Conservation (phyloP, 805 yeast genomes). For the Saccharomyces mikatae region DNA sequence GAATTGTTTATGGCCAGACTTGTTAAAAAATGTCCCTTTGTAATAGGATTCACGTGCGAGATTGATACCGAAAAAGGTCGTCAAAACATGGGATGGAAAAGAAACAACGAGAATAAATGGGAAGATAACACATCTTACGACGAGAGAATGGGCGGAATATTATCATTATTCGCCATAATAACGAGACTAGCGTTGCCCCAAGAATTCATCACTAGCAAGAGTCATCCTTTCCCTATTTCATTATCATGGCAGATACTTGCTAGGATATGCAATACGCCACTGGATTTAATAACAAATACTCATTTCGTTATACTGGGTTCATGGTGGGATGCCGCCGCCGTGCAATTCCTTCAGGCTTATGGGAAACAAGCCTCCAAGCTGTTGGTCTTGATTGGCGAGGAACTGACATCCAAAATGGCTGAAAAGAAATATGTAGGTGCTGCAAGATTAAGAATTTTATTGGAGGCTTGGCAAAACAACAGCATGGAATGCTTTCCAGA, state of each 20-base stretch:
- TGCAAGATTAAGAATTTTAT: slow-evolving; percentile 62
- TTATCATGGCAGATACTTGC: slow-evolving; percentile 69
- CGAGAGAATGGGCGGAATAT: slow-evolving; percentile 82
- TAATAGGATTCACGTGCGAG: slow-evolving; percentile 72
- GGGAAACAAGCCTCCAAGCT: slow-evolving; percentile 67
- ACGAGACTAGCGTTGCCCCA: slow-evolving; percentile 41
- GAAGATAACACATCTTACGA: slow-evolving; percentile 60
- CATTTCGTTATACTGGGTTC: slow-evolving; percentile 66
- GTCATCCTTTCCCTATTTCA: slow-evolving; percentile 50
- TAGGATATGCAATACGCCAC: slow-evolving; percentile 53
- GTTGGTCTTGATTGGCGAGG: slow-evolving; percentile 37
- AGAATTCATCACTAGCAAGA: slow-evolving; percentile 21
- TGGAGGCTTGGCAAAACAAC: slow-evolving; percentile 68
- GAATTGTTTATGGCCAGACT: slow-evolving; percentile 58
- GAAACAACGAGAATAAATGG: slow-evolving; percentile 36
- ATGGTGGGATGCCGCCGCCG: slow-evolving; percentile 89
- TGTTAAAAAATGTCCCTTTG: slow-evolving; percentile 83
- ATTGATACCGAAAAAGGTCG: slow-evolving; percentile 81
- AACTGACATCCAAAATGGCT: slow-evolving; percentile 46
- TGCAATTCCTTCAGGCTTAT: slow-evolving; percentile 45
- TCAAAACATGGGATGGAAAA: slow-evolving; percentile 79
- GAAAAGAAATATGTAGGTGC: slow-evolving; percentile 64
- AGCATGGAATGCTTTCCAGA: slow-evolving; percentile 34
- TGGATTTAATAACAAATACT: slow-evolving; percentile 46
- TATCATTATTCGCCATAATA: slow-evolving; percentile 70